These are phyloP conservation scores for Aspergillus neoniger DNA, from an alignment of 2,329 filamentous ascomycete species.

Conservation along the genomic window DNA sequence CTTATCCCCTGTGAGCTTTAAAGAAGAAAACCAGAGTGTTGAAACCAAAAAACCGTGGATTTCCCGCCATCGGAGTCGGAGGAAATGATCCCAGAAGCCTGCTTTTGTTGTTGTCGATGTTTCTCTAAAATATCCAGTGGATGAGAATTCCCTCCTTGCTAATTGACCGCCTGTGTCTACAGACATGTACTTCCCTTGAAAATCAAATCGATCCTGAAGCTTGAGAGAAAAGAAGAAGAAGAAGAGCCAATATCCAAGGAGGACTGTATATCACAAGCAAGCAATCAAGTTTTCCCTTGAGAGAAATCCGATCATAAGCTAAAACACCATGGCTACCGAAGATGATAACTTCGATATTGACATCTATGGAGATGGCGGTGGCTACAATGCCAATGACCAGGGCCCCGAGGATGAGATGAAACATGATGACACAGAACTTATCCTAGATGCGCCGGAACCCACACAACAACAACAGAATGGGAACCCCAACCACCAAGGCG, in stretches of 20 bases:
- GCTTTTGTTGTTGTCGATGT: conserved; percentile 7
- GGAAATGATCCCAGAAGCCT: too few relatives aligned
- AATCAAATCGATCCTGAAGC: conserved; percentile 28
- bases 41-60: background rate
- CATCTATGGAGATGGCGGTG: conserved; percentile 64
- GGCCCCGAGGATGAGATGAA: conserved; percentile 41
- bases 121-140: conserved; percentile 7
- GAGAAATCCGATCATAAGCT: conserved; percentile 24
- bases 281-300: conserved; percentile 30
- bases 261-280: conserved; percentile 45
- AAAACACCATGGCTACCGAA: conserved; percentile 54
- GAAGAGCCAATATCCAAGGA: conserved; percentile 19
- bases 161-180: conserved; percentile 40
- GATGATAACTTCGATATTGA: conserved; percentile 72
- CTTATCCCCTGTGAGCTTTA: conserved; percentile 1
- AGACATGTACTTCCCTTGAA: conserved; percentile 49
- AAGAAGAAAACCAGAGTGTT: background rate
- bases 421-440: conserved; percentile 43
- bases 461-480: conserved; percentile 26
- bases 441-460: conserved; percentile 41
- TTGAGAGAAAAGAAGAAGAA: conserved; percentile 18
- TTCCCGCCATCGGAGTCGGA: too few relatives aligned
- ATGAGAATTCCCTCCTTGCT: conserved; percentile 35
- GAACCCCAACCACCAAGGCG: conserved; percentile 19
- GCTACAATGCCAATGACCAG: conserved; percentile 49